Percentiles rank a stretch among this genome's conserved stretches.
These are phyloP conservation scores for Gryganskiella cystojenkinii DNA, from an alignment of 192 early-diverging fungal species.

Conservation along the genomic window DNA sequence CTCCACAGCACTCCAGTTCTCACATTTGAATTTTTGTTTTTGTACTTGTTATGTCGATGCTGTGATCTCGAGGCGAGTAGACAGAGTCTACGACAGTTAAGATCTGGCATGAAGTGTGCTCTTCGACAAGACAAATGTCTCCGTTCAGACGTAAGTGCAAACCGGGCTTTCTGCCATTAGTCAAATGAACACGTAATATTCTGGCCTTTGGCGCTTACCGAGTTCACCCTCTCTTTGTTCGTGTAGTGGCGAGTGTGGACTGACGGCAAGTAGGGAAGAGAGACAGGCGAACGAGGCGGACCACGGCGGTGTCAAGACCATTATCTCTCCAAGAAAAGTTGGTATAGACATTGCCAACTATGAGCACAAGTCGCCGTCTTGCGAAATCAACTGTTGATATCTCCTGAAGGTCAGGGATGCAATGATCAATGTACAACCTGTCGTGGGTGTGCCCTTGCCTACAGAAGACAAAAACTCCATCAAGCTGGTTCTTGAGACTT, in stretches of 20 bases:
- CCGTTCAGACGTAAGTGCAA: conserved; percentile 5
- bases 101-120: neutral
- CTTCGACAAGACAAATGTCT: conserved; percentile 3
- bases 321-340: neutral
- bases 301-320: neutral
- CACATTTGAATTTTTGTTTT: neutral
- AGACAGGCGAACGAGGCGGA: neutral
- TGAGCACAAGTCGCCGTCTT: conserved; percentile 1
- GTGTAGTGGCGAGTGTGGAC: neutral
- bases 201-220: neutral
- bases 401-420: too few relatives aligned
- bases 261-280: conserved; percentile 1
- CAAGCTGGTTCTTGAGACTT: too few relatives aligned
- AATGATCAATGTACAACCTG: too few relatives aligned
- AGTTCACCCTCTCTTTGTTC: neutral
- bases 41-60: neutral
- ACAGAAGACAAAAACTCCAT: too few relatives aligned
- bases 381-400: too few relatives aligned
- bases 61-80: neutral
- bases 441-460: too few relatives aligned
- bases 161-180: neutral
- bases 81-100: neutral
- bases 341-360: neutral
- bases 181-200: neutral
- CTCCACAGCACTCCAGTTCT: neutral